phyloP scores from a whole-genome alignment of 257 asterid genomes.

The Scutellaria barbata region DNA sequence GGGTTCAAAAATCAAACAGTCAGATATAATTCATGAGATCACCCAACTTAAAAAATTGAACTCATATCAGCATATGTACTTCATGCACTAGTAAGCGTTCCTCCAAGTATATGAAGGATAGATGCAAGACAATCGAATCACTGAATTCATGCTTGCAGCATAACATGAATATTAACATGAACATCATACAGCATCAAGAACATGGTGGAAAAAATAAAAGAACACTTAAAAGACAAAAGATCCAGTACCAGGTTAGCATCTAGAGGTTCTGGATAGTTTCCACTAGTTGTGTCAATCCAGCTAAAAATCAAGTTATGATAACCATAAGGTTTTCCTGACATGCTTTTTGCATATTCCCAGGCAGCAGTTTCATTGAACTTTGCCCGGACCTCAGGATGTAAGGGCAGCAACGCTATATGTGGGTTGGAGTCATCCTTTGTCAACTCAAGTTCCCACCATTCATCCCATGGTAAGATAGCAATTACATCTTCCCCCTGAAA shows the following conservation, averaged over 20 bases:
- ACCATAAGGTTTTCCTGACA: slow-evolving; percentile 84
- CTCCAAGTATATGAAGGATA: neutral
- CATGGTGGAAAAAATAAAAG: neutral
- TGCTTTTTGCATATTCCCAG: slow-evolving; percentile 89
- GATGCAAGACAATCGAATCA: neutral
- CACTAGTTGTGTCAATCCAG: slow-evolving; percentile 89
- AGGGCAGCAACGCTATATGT: slow-evolving; percentile 84
- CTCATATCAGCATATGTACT: neutral
- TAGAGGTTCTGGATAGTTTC: slow-evolving; percentile 78
- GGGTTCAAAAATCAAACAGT: neutral
- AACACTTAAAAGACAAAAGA: slow-evolving; percentile 10
- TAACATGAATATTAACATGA: neutral
- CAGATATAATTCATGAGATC: neutral
- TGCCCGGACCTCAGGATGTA: slow-evolving; percentile 77
- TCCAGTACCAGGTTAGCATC: slow-evolving; percentile 84
- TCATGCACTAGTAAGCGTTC: neutral
- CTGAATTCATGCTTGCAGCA: neutral
- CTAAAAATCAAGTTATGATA: slow-evolving; percentile 91
- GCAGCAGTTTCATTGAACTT: slow-evolving; percentile 87
- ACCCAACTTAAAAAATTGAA: slow-evolving; percentile 5
- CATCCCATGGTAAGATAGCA: slow-evolving; percentile 88
- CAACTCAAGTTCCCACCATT: slow-evolving; percentile 91
- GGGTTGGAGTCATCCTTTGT: slow-evolving; percentile 82
- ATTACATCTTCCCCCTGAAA: slow-evolving; percentile 82
- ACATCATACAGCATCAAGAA: slow-evolving; percentile 20